Evolutionary conservation across 225 moss, liverwort and hornwort genomes (phyloP).

Genomic region (Physcomitrium patens): DNA sequence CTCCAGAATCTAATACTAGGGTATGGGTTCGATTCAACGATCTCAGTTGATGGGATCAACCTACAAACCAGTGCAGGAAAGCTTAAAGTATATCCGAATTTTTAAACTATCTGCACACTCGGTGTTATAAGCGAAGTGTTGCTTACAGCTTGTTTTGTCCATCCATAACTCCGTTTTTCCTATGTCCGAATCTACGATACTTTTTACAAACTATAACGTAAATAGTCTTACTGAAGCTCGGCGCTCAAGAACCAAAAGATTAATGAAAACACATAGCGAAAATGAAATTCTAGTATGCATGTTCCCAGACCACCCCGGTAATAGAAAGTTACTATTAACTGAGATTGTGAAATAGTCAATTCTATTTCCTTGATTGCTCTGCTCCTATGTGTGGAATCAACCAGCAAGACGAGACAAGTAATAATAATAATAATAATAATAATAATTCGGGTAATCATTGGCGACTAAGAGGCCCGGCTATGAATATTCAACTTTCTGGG

Average conservation of each 20-base stretch:
- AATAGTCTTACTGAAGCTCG: background rate
- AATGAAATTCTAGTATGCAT: slow-evolving; percentile 9
- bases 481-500: background rate
- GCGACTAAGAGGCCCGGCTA: slow-evolving; percentile 3
- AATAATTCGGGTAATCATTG: background rate
- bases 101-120: background rate
- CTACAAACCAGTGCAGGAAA: background rate
- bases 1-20: slow-evolving; percentile 18
- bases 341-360: slow-evolving; percentile 25
- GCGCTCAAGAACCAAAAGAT: slow-evolving; percentile 1
- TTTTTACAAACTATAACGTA: background rate
- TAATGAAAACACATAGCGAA: slow-evolving; percentile 10
- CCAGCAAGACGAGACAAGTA: slow-evolving; percentile 24
- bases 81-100: background rate
- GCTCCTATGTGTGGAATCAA: slow-evolving; percentile 30
- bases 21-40: background rate
- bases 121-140: too few species aligned
- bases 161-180: slow-evolving; percentile 1
- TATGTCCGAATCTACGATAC: background rate
- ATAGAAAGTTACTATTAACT: slow-evolving; percentile 17
- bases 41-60: background rate
- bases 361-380: slow-evolving; percentile 35
- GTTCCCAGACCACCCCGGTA: slow-evolving; percentile 33
- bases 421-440: too few species aligned
- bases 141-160: too few species aligned